These are phyloP conservation scores for Davidsoniella neocaledoniae DNA, from an alignment of 2,329 filamentous ascomycete species.

Conservation along the genomic window DNA sequence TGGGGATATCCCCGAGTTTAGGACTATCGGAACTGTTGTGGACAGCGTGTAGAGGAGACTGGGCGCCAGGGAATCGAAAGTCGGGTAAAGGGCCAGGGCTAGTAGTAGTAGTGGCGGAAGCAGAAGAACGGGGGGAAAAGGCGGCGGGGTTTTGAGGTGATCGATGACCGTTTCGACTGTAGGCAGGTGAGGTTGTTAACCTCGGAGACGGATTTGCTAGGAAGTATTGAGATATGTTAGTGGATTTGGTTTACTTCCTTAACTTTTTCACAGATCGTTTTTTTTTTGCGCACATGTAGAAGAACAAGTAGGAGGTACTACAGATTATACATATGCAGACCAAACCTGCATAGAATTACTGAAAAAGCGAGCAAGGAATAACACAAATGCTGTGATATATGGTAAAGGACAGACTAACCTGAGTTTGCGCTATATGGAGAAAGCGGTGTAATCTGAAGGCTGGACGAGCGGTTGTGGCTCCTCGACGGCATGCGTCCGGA, in stretches of 20 bases:
- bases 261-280: too few species aligned
- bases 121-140: conserved; percentile 24
- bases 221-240: not conserved
- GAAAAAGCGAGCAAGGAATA: too few species aligned
- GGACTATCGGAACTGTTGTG: conserved; percentile 17
- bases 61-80: conserved; percentile 38
- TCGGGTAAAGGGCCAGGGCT: conserved; percentile 30
- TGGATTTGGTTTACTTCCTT: too few species aligned
- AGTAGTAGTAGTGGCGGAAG: not conserved
- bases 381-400: not conserved
- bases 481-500: conserved; percentile 16
- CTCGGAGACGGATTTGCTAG: conserved; percentile 26
- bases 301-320: not conserved
- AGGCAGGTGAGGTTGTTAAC: conserved; percentile 32
- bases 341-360: too few species aligned
- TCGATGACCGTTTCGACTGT: conserved; percentile 25
- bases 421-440: conserved; percentile 26
- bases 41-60: conserved; percentile 24
- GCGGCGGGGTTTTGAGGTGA: conserved; percentile 12
- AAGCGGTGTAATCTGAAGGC: conserved; percentile 51
- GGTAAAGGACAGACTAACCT: conserved; percentile 20
- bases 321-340: not conserved
- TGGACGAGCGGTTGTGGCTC: conserved; percentile 62
- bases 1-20: conserved; percentile 16
- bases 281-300: not conserved